Conservation (phyloP, 495 filamentous ascomycete species). For the Aspergillus avenaceus region DNA sequence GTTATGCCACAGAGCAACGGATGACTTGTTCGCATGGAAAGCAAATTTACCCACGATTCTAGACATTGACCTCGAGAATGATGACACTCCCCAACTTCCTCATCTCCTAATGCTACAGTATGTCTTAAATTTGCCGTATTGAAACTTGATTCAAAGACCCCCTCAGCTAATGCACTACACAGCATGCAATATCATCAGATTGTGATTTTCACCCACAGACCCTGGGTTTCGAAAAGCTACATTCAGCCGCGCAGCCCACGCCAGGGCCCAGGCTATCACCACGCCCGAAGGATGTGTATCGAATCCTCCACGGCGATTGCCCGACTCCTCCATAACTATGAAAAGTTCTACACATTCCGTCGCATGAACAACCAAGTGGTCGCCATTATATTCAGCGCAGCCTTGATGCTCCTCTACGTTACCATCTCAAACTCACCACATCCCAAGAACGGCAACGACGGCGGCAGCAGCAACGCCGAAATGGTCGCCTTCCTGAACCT, state of each 20-base stretch:
- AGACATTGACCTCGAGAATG: slow-evolving; percentile 36
- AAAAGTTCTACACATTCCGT: slow-evolving; percentile 46
- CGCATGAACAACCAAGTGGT: slow-evolving; percentile 50
- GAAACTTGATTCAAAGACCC: too few relatives aligned
- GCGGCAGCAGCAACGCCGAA: slow-evolving; percentile 24
- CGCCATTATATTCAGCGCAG: slow-evolving; percentile 47
- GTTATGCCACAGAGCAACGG: slow-evolving; percentile 37
- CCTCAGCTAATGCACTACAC: not conserved
- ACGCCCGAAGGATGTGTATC: slow-evolving; percentile 45
- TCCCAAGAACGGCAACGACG: slow-evolving; percentile 20
- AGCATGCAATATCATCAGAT: slow-evolving; percentile 54
- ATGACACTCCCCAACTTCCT: slow-evolving; percentile 33
- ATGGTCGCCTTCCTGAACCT: slow-evolving; percentile 46
- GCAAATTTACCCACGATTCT: slow-evolving; percentile 39
- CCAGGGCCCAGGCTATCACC: slow-evolving; percentile 42
- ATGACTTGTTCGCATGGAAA: slow-evolving; percentile 46
- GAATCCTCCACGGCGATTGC: slow-evolving; percentile 45
- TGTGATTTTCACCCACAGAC: slow-evolving; percentile 47
- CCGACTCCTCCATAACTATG: slow-evolving; percentile 43
- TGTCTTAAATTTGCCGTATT: too few relatives aligned
- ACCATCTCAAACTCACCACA: slow-evolving; percentile 37
- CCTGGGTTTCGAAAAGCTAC: slow-evolving; percentile 48
- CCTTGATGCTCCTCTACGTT: slow-evolving; percentile 45
- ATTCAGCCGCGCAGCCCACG: slow-evolving; percentile 43
- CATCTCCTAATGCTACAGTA: slow-evolving; percentile 49